These are phyloP conservation scores for Talaromyces wortmannii DNA, from an alignment of 495 filamentous ascomycete species.

Conservation along the genomic window DNA sequence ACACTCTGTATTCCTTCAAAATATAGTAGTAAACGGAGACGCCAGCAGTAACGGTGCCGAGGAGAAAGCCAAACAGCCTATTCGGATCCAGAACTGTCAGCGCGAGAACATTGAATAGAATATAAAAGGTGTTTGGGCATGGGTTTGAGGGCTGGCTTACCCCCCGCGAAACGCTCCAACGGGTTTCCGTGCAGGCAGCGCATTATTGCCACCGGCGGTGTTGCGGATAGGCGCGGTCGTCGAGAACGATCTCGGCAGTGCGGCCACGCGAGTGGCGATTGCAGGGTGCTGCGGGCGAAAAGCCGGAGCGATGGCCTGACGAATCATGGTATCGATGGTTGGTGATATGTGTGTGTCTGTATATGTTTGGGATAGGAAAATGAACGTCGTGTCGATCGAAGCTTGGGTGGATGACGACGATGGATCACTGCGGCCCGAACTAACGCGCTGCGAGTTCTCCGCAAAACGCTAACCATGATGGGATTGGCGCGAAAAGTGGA, in stretches of 20 bases:
- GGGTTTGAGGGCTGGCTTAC: slow-evolving; percentile 41
- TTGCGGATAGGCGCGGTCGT: slow-evolving; percentile 23
- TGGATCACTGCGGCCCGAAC: too few relatives aligned
- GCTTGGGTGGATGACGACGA: not conserved
- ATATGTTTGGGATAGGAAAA: not conserved
- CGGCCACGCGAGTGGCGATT: slow-evolving; percentile 6
- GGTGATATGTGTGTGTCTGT: not conserved
- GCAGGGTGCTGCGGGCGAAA: too few relatives aligned
- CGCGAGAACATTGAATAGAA: too few relatives aligned
- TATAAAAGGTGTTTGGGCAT: too few relatives aligned
- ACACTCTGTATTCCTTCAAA: slow-evolving; percentile 84
- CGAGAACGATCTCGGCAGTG: slow-evolving; percentile 22
- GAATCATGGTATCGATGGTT: not conserved
- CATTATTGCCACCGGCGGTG: slow-evolving; percentile 17
- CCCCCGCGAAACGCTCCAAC: slow-evolving; percentile 90
- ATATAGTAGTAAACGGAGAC: slow-evolving; percentile 84
- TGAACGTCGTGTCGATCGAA: too few relatives aligned
- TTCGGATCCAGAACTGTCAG: slow-evolving; percentile 46
- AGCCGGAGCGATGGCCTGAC: not conserved
- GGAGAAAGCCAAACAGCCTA: slow-evolving; percentile 72
- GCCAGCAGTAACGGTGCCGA: slow-evolving; percentile 75
- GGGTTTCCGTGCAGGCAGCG: slow-evolving; percentile 68
- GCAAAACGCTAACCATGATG: not conserved
- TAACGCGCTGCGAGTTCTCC: too few relatives aligned
- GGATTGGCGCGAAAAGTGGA: not conserved